Evolutionary conservation across 1,284 basidiomycete species (phyloP).

Genomic region (Moniliella sp.): DNA sequence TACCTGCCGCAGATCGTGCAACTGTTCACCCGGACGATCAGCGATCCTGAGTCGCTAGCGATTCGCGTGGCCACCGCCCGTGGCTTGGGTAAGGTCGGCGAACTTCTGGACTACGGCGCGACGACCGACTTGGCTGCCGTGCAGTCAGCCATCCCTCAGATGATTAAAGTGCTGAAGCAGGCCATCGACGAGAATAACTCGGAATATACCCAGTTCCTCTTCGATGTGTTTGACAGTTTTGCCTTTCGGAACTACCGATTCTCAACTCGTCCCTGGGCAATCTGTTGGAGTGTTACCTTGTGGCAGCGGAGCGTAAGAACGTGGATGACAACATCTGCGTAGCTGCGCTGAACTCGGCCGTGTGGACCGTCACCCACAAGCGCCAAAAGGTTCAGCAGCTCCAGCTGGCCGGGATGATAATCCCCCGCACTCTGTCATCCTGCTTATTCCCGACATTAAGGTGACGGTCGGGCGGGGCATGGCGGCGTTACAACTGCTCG

Average conservation of each 20-base stretch:
- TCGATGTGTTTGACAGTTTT: constrained; percentile 84
- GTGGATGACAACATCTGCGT: constrained; percentile 66
- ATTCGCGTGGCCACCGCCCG: constrained; percentile 68
- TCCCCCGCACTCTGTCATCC: constrained; percentile 81
- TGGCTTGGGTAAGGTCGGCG: constrained; percentile 71
- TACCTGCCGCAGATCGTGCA: constrained; percentile 61
- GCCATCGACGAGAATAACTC: constrained; percentile 64
- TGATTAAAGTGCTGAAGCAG: constrained; percentile 74
- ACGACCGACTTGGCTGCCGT: constrained; percentile 74
- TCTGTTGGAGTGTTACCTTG: constrained; percentile 69
- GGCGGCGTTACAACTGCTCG: constrained; percentile 84
- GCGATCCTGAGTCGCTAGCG: constrained; percentile 68
- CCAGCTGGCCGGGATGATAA: constrained; percentile 61
- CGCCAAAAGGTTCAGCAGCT: constrained; percentile 80
- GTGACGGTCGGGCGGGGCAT: constrained; percentile 74
- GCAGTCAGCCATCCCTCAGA: constrained; percentile 66
- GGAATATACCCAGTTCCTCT: constrained; percentile 62
- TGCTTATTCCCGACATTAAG: constrained; percentile 71
- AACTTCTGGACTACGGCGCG: constrained; percentile 73
- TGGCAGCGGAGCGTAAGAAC: constrained; percentile 55
- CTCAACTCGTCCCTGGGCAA: constrained; percentile 70
- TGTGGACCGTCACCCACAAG: constrained; percentile 80
- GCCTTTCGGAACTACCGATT: constrained; percentile 73
- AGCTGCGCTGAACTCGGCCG: constrained; percentile 75
- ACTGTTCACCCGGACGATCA: constrained; percentile 56